phyloP scores from a whole-genome alignment of 352 stramenopile genomes.

The Peronosclerospora sorghi region DNA sequence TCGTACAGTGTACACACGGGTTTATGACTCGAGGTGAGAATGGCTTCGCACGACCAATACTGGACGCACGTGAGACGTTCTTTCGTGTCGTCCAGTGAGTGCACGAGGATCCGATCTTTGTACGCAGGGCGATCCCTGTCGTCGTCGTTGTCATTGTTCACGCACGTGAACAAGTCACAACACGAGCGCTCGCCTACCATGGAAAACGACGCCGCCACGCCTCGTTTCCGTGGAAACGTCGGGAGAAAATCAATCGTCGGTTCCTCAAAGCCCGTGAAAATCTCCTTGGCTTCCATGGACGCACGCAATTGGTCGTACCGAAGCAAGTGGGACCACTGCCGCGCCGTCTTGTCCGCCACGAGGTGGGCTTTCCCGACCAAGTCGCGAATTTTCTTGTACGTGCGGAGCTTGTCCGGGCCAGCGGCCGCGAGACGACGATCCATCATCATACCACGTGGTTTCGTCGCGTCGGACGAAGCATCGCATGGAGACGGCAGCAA shows the following conservation, averaged over 20 bases:
- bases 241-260: constrained; percentile 64
- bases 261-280: constrained; percentile 82
- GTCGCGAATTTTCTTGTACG: constrained; percentile 54
- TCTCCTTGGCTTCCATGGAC: constrained; percentile 69
- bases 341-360: constrained; percentile 38
- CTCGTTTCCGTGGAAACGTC: constrained; percentile 56
- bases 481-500: constrained; percentile 14
- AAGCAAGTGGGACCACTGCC: constrained; percentile 66
- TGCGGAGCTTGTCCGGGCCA: constrained; percentile 14
- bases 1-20: constrained; percentile 62
- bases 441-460: no score
- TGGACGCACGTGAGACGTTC: constrained; percentile 37
- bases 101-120: constrained; percentile 60
- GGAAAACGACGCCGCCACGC: constrained; percentile 44
- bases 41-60: constrained; percentile 62
- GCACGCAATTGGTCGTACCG: constrained; percentile 58
- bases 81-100: constrained; percentile 57
- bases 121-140: constrained; percentile 36
- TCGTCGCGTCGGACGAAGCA: neutral
- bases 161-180: constrained; percentile 29
- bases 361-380: constrained; percentile 52
- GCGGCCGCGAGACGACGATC: no score
- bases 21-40: constrained; percentile 60
- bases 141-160: neutral
- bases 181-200: constrained; percentile 53